Evolutionary conservation across 805 yeast genomes (phyloP), one percentile per base, ranked within the genome.

Genomic region (Cyberlindnera nakhonratchasimensis): DNA sequence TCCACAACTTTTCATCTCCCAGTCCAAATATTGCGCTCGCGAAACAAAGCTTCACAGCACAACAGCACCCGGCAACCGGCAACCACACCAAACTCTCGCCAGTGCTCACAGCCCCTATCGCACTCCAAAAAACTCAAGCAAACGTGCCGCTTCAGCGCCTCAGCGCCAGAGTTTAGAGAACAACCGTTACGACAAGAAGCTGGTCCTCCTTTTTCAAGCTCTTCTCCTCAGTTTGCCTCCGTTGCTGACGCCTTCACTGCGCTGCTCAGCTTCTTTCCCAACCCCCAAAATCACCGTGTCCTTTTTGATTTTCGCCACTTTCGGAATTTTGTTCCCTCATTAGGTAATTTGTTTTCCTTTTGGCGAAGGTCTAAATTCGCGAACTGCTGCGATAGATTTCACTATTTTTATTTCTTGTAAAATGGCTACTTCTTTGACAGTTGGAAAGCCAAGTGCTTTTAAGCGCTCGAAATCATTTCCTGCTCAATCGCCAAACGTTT

Each of bases 161-260:
- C 22, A 20, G 34, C 34, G 34, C 30, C 24, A 21, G 9, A 33
- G 29, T 26, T 23, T 23, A 33, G 29, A 22, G 36, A 33, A 23
- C 8, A 33, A 13, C 29, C n/a, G 14, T 26, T 26, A 26, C 22
- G 29, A 22, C 36, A n/a, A 24, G 35, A 21, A 39, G 37, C 42
- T 39, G 37, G 42, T 16, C 26, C 36, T 39, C 29, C 36, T 3
- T 33, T 17, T 25, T 31, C 20, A 29, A 26, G 9, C n/a, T 23
- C n/a, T 20, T 25, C 21, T 38, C 36, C 18, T 20, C 37, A 4
- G 31, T 29, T 37, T 22, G 39, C 32, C 37, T 6, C 19, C 16
- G 19, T n/a, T 11, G 42, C 59, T 57, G 60, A 57, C 61, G 58
- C 58, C 61, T 57, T 57, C 31, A 52, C 50, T 57, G 62, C 39